These are phyloP conservation scores for Prunella vulgaris DNA, from an alignment of 257 asterid genomes.

Conservation along the genomic window DNA sequence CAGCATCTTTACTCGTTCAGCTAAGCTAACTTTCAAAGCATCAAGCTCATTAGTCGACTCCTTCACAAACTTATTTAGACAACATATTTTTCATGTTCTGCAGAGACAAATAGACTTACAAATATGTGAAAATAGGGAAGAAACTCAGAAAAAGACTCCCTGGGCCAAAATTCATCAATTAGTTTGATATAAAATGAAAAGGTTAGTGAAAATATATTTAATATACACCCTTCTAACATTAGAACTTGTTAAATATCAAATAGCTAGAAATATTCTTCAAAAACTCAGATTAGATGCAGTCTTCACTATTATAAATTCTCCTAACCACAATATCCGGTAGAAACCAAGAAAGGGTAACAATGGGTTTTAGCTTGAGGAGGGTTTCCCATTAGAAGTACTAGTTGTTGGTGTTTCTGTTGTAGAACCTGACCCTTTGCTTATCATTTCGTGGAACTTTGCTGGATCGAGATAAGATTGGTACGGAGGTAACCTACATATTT, in stretches of 20 bases:
- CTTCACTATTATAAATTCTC: not conserved
- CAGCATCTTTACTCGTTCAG: no score
- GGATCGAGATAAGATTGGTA: slow-evolving; percentile 65
- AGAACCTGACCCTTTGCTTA: slow-evolving; percentile 38
- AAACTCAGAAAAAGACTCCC: not conserved
- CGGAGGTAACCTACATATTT: slow-evolving; percentile 48
- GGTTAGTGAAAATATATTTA: not conserved
- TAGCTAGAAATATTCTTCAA: not conserved
- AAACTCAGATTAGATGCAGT: slow-evolving; percentile 6
- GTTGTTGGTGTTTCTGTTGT: slow-evolving; percentile 37
- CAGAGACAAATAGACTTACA: no score
- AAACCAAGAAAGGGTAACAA: not conserved
- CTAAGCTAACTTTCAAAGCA: no score
- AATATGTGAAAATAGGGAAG: not conserved
- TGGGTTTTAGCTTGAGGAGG: slow-evolving; percentile 16
- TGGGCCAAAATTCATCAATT: not conserved
- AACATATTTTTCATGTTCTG: no score
- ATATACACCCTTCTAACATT: not conserved
- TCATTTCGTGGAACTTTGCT: slow-evolving; percentile 38
- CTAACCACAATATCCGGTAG: not conserved
- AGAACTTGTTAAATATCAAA: not conserved
- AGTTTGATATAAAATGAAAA: not conserved
- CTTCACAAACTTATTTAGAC: no score
- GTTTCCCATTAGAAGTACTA: slow-evolving; percentile 44
- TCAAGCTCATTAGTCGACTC: no score